Evolutionary conservation across 2,329 filamentous ascomycete species (phyloP).

Genomic region (Alternaria infectoria): DNA sequence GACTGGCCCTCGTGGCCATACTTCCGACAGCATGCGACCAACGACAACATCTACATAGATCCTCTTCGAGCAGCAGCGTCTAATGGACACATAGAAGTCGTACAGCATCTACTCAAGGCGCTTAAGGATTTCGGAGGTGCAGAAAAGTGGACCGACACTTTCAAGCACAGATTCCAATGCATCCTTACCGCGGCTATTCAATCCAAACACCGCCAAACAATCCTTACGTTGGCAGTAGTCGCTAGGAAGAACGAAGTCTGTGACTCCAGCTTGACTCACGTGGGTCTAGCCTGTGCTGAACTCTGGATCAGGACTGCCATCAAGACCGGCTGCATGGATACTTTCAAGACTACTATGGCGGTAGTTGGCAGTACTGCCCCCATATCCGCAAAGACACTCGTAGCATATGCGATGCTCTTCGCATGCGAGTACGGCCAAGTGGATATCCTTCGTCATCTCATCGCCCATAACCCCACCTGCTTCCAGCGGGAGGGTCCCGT

Average conservation of each 20-base stretch:
- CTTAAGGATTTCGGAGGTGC: not conserved
- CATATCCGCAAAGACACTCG: not conserved
- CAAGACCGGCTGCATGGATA: not conserved
- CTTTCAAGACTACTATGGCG: not conserved
- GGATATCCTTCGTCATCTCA: not conserved
- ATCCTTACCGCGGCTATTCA: not conserved
- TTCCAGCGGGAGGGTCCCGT: not conserved
- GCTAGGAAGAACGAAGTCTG: not conserved
- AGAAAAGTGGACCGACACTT: not conserved
- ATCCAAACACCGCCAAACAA: not conserved
- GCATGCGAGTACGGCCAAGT: not conserved
- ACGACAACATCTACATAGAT: not conserved
- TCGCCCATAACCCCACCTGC: not conserved
- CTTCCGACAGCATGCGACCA: not conserved
- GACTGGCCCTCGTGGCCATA: not conserved
- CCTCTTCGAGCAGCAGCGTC: not conserved
- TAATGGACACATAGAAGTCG: not conserved
- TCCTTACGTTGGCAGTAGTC: not conserved
- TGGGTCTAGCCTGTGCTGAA: not conserved
- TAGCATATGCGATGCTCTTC: not conserved
- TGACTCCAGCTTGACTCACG: not conserved
- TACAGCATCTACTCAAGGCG: not conserved
- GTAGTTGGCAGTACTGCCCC: not conserved
- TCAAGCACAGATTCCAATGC: not conserved
- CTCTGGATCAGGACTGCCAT: not conserved